Evolutionary conservation across 345 rosid genomes (phyloP).

Genomic region (Triadica sebifera): DNA sequence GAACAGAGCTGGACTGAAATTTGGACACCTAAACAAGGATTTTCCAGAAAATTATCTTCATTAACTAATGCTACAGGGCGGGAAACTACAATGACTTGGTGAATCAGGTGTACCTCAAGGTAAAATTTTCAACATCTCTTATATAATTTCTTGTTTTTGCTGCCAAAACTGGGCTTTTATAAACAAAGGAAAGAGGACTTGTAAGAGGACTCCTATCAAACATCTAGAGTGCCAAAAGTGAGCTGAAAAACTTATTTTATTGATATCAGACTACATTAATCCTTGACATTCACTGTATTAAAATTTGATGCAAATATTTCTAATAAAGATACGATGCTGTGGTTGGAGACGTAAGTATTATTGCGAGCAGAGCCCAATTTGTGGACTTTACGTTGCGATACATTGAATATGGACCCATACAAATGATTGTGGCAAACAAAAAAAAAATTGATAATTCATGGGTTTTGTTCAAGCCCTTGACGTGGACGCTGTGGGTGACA

Average conservation of each 20-base stretch:
- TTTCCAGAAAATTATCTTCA: not conserved
- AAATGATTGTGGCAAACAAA: conserved; percentile 57
- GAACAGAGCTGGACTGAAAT: conserved; percentile 25
- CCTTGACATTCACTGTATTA: not conserved
- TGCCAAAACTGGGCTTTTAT: too few species aligned
- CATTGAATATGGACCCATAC: conserved; percentile 61
- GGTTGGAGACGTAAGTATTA: conserved; percentile 18
- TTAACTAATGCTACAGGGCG: conserved; percentile 3
- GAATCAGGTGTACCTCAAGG: not conserved
- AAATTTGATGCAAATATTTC: not conserved
- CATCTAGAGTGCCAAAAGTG: too few species aligned
- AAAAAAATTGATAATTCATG: conserved; percentile 38
- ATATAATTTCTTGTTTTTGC: too few species aligned
- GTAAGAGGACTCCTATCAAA: too few species aligned
- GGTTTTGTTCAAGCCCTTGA: conserved; percentile 73
- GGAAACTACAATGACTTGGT: not conserved
- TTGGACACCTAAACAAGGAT: conserved; percentile 32
- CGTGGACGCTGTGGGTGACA: conserved; percentile 56
- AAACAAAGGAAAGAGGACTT: too few species aligned
- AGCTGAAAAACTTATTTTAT: too few species aligned
- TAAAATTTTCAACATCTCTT: not conserved
- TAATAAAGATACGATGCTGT: conserved; percentile 6
- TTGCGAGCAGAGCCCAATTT: conserved; percentile 3
- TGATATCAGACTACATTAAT: too few species aligned
- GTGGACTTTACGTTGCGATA: conserved; percentile 79